These are phyloP conservation scores for Hydnum rufescens DNA, from an alignment of 768 basidiomycete species.

Conservation along the genomic window DNA sequence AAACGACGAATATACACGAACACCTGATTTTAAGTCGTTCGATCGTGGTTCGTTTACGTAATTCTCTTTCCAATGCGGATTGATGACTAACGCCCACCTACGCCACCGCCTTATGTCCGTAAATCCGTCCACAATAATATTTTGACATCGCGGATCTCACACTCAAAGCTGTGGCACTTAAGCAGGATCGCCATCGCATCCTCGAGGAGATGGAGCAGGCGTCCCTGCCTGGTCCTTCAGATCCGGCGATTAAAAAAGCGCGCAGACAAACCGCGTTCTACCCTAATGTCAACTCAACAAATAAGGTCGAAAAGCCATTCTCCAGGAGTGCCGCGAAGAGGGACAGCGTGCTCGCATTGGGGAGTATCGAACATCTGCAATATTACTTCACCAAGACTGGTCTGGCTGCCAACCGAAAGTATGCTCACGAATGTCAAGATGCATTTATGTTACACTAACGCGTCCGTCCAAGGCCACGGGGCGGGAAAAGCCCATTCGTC, in stretches of 20 bases:
- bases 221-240: no score
- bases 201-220: no score
- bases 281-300: constrained; percentile 46
- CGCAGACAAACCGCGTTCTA: constrained; percentile 62
- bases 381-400: constrained; percentile 88
- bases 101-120: no score
- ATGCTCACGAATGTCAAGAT: constrained; percentile 17
- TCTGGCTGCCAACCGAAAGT: constrained; percentile 52
- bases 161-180: no score
- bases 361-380: constrained; percentile 92
- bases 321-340: constrained; percentile 81
- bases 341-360: constrained; percentile 81
- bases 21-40: background rate
- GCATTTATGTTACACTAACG: background rate
- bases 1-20: background rate
- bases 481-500: constrained; percentile 24
- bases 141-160: no score
- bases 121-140: no score
- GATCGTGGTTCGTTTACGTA: no score
- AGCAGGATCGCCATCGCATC: no score
- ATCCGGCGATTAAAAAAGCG: constrained; percentile 13
- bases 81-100: no score
- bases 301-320: constrained; percentile 69
- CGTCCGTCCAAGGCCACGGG: constrained; percentile 3
- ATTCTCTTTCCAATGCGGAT: no score